phyloP scores from a whole-genome alignment of 805 yeast genomes.

The Sugiyamaella americana region DNA sequence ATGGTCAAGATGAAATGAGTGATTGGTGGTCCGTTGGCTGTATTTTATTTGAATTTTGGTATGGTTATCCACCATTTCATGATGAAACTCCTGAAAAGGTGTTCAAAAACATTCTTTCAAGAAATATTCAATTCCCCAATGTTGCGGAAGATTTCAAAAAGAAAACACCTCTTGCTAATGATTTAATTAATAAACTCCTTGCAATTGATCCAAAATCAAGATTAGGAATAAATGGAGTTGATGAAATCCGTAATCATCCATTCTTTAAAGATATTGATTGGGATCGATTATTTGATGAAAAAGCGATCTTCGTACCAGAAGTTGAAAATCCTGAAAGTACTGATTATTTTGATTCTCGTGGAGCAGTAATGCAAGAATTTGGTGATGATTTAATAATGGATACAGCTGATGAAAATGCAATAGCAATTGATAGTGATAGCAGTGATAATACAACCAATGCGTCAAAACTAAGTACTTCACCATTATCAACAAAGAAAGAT shows the following conservation, averaged over 20 bases:
- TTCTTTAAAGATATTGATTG: conserved; percentile 69
- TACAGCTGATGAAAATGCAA: conserved; percentile 10
- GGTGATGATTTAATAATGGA: conserved; percentile 32
- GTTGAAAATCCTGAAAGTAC: conserved; percentile 78
- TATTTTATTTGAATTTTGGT: conserved; percentile 82
- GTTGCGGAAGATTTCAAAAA: conserved; percentile 14
- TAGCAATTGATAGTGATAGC: conserved; percentile 27
- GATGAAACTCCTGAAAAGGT: conserved; percentile 73
- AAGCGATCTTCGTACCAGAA: conserved; percentile 73
- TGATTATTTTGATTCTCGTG: conserved; percentile 85
- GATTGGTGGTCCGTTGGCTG: conserved; percentile 99
- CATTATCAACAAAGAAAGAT: conserved; percentile 1
- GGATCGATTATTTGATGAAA: conserved; percentile 66
- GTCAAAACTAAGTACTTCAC: conserved; percentile 5
- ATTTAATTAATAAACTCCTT: conserved; percentile 60
- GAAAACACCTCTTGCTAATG: conserved; percentile 62
- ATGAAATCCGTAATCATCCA: conserved; percentile 72
- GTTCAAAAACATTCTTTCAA: conserved; percentile 69
- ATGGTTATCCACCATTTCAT: conserved; percentile 94
- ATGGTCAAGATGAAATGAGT: conserved; percentile 74
- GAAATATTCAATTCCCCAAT: conserved; percentile 81
- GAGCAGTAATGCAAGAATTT: conserved; percentile 67
- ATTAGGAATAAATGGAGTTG: conserved; percentile 67
- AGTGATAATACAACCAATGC: conserved; percentile 23
- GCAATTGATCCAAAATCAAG: conserved; percentile 54